Evolutionary conservation across 2,329 filamentous ascomycete species (phyloP).

Genomic region (Fusarium musae): DNA sequence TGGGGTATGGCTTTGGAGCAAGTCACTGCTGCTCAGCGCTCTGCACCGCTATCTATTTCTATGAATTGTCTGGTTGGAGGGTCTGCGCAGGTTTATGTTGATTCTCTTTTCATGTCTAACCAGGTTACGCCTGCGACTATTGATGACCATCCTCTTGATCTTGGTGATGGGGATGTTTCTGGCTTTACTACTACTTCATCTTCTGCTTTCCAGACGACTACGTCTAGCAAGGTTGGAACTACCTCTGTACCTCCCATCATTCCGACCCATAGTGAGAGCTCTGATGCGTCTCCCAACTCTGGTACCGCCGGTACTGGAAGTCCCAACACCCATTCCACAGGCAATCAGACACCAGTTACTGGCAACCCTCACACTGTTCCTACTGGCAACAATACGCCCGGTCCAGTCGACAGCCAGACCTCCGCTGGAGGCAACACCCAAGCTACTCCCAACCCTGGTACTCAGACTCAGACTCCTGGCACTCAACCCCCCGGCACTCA

Average conservation of each 20-base stretch:
- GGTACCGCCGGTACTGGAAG: background rate
- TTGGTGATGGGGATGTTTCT: background rate
- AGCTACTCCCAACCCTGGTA: background rate
- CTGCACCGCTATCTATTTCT: background rate
- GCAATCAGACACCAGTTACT: background rate
- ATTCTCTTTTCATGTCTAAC: conserved; percentile 35
- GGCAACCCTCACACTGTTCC: background rate
- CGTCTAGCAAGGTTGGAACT: background rate
- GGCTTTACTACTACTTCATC: background rate
- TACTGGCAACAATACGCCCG: fast-evolving
- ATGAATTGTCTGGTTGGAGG: conserved; percentile 9
- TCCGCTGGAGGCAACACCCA: background rate
- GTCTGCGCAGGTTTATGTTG: conserved; percentile 15
- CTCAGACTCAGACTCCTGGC: background rate
- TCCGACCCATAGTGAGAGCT: background rate
- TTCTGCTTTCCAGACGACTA: background rate
- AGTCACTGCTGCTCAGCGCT: background rate
- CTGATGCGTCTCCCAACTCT: fast-evolving
- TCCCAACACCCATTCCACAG: background rate
- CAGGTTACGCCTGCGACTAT: conserved; percentile 28
- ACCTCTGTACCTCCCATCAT: background rate
- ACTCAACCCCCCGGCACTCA: background rate
- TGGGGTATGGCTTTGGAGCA: conserved; percentile 11
- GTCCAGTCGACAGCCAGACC: background rate
- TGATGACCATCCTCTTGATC: conserved; percentile 15